These are phyloP conservation scores for Pezicula carpinea DNA, from an alignment of 2,329 filamentous ascomycete species.

Conservation along the genomic window DNA sequence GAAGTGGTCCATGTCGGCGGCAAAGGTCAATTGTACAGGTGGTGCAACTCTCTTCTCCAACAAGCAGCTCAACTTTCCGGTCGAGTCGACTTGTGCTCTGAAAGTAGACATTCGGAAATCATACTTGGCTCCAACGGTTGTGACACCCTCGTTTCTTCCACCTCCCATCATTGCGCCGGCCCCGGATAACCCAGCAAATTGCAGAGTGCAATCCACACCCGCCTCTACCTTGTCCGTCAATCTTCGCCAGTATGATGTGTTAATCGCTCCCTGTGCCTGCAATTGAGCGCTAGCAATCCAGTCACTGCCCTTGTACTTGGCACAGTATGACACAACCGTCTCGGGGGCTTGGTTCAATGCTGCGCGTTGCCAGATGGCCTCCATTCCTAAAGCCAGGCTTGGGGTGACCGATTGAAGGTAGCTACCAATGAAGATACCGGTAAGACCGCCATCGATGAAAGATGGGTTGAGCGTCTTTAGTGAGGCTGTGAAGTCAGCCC, in stretches of 20 bases:
- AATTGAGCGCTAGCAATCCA: constrained; percentile 93
- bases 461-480: constrained; percentile 97
- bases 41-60: constrained; percentile 95
- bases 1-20: constrained; percentile 92
- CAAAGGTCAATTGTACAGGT: constrained; percentile 89
- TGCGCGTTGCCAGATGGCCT: constrained; percentile 89
- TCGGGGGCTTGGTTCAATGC: constrained; percentile 85
- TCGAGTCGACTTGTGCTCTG: constrained; percentile 91
- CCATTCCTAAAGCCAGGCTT: constrained; percentile 79
- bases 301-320: constrained; percentile 83
- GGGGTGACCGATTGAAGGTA: constrained; percentile 93
- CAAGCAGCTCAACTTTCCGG: constrained; percentile 87
- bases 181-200: constrained; percentile 63
- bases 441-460: constrained; percentile 82
- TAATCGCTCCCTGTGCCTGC: constrained; percentile 74
- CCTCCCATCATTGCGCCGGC: constrained; percentile 67
- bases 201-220: constrained; percentile 89
- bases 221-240: constrained; percentile 94
- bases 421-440: constrained; percentile 91
- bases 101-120: constrained; percentile 95
- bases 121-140: constrained; percentile 93
- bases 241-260: constrained; percentile 89
- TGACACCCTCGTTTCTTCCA: constrained; percentile 78
- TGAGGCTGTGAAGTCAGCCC: constrained; percentile 87
- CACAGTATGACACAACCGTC: constrained; percentile 83